Base-by-base conservation (phyloP, 176 grass and related monocot species). In the Hyparrhenia diplandra region DNA sequence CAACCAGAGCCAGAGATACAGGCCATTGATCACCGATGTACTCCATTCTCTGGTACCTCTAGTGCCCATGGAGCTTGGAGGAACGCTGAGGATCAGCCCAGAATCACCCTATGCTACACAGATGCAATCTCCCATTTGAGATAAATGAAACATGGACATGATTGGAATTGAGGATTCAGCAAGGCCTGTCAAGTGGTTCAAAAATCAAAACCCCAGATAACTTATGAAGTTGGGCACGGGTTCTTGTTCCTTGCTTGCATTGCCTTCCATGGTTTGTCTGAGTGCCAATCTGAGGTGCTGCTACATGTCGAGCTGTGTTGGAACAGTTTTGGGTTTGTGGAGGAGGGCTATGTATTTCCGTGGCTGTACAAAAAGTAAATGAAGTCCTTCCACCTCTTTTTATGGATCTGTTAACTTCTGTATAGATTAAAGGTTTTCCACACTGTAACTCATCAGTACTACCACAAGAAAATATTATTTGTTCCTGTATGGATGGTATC, bases 1-100 rank as follows among this genome's bases (percentile, higher is more conserved):
- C 97, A 96, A 74, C 91, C 90, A 51, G 97, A 99, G 86, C 93
- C 93, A 28, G n/a, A 99, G 97, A 85, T 99, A 96, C 69, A 90
- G 88, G 80, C 96, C 96, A 67, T 67, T 95, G 27, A 99, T 99
- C 79, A 99, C 90, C 21, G 93, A 99, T 78, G 96, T 99, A 4
- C 81, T 99, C 58, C 96, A 99, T 59, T 99, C 96, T 67, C 90
- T 99, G 18, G 74, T 95, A 86, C 96, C 96, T 21, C 80, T 95
- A 28, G 92, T 99, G 62, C 93, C 96, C 11, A 64, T 80, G 65
- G 96, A 99, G 65, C 96, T 99, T 80, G 96, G 93, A 66, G 96
- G 96, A 28, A 85, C 96, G 31, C 69, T 95, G 17, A 95, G 90
- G 83, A 28, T 85, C 13, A 66, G 71, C 3, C 78, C 73, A 0